phyloP scores from a whole-genome alignment of 495 filamentous ascomycete species.

The Penicillium coffeae region DNA sequence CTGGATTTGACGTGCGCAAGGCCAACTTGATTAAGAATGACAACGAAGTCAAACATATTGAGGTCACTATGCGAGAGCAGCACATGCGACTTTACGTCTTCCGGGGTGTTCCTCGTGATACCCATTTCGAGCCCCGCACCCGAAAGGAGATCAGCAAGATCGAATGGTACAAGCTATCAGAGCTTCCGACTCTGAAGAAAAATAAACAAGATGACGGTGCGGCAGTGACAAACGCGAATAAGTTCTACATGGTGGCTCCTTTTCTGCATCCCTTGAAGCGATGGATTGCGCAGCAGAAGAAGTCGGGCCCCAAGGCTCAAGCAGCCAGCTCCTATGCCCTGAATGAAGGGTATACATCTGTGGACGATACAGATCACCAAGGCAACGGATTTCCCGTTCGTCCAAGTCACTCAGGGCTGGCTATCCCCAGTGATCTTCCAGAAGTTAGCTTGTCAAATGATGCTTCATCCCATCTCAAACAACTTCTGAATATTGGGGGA shows the following conservation, averaged over 20 bases:
- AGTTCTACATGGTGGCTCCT: slow-evolving; percentile 97
- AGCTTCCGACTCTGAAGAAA: slow-evolving; percentile 78
- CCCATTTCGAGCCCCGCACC: slow-evolving; percentile 81
- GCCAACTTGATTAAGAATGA: slow-evolving; percentile 68
- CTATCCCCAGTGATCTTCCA: slow-evolving; percentile 37
- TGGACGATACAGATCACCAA: slow-evolving; percentile 30
- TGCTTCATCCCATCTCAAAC: slow-evolving; percentile 60
- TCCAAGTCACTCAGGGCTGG: slow-evolving; percentile 17
- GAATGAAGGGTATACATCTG: slow-evolving; percentile 33
- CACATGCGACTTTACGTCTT: slow-evolving; percentile 90
- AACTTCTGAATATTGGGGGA: slow-evolving; percentile 59
- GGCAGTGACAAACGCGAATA: slow-evolving; percentile 64
- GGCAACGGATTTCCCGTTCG: slow-evolving; percentile 14
- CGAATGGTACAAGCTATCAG: slow-evolving; percentile 83
- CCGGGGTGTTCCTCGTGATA: slow-evolving; percentile 78
- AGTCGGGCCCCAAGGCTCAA: slow-evolving; percentile 49
- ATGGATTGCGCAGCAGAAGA: slow-evolving; percentile 84
- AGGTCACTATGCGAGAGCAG: slow-evolving; percentile 86
- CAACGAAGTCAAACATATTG: slow-evolving; percentile 69
- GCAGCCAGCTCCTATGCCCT: slow-evolving; percentile 14
- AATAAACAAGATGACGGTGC: slow-evolving; percentile 52
- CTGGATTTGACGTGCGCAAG: slow-evolving; percentile 74
- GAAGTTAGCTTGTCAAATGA: slow-evolving; percentile 39
- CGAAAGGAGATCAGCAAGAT: slow-evolving; percentile 97
- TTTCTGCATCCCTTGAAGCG: slow-evolving; percentile 82